These are phyloP conservation scores for Fusarium sp. DNA, from an alignment of 2,329 filamentous ascomycete species.

Conservation along the genomic window DNA sequence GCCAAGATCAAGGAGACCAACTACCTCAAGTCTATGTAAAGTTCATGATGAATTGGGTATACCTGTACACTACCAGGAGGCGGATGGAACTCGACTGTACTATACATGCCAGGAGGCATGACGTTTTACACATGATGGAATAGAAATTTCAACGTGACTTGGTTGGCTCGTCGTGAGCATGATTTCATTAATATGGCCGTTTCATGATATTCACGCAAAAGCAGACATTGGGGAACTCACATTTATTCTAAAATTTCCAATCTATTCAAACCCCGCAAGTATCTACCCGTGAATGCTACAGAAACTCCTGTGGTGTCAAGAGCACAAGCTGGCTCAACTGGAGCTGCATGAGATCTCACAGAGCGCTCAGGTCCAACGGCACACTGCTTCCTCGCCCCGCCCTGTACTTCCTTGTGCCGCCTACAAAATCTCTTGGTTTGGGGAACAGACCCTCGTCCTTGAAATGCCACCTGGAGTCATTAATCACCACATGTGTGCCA, in stretches of 20 bases:
- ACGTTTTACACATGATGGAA: constrained; percentile 26
- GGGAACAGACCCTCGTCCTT: constrained; percentile 85
- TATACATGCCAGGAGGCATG: constrained; percentile 35
- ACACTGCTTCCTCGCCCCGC: constrained; percentile 95
- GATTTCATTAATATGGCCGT: neutral
- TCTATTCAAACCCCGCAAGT: constrained; percentile 23
- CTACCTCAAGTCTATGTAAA: constrained; percentile 84
- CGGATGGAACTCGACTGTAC: constrained; percentile 41
- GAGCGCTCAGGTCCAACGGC: constrained; percentile 81
- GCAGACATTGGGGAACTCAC: neutral
- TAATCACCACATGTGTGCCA: constrained; percentile 66
- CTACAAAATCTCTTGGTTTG: constrained; percentile 83
- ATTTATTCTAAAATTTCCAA: constrained; percentile 33
- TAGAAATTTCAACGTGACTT: neutral
- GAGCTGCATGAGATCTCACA: constrained; percentile 48
- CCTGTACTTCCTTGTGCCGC: constrained; percentile 82
- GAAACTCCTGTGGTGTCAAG: constrained; percentile 3
- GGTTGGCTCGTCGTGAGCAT: neutral
- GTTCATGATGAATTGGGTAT: constrained; percentile 16
- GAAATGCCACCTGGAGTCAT: constrained; percentile 89
- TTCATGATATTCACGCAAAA: neutral
- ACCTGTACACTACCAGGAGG: constrained; percentile 44
- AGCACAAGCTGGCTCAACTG: constrained; percentile 15
- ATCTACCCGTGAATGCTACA: constrained; percentile 19
- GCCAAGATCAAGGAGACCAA: constrained; percentile 86